These are phyloP conservation scores for Monosporozyma unispora DNA, from an alignment of 805 yeast species.

Conservation along the genomic window DNA sequence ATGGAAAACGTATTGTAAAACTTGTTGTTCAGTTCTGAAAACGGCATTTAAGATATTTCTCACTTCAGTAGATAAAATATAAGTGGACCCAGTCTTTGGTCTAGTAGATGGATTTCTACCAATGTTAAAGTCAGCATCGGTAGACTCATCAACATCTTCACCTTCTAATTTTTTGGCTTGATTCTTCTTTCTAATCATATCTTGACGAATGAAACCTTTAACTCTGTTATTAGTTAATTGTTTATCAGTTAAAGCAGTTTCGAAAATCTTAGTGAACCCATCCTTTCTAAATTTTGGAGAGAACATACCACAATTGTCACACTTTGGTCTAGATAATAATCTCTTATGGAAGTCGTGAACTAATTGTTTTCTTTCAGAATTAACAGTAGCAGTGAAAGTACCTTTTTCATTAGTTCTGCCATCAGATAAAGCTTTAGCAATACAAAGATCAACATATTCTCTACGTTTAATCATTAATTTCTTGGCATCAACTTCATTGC, in stretches of 20 bases:
- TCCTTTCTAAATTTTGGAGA: slow-evolving; percentile 93
- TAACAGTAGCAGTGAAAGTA: slow-evolving; percentile 71
- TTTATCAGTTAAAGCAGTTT: slow-evolving; percentile 73
- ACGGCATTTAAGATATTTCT: slow-evolving; percentile 67
- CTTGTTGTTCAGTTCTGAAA: slow-evolving; percentile 61
- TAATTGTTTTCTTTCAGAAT: slow-evolving; percentile 72
- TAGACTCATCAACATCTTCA: slow-evolving; percentile 14
- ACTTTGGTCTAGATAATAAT: slow-evolving; percentile 67
- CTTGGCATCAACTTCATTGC: slow-evolving; percentile 13
- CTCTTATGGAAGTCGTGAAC: slow-evolving; percentile 69
- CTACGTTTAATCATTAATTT: slow-evolving; percentile 55
- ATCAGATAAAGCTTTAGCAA: slow-evolving; percentile 63
- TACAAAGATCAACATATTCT: slow-evolving; percentile 59
- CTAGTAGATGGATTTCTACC: slow-evolving; percentile 42
- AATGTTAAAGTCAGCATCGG: slow-evolving; percentile 25
- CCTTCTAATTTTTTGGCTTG: slow-evolving; percentile 26
- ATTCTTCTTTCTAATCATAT: slow-evolving; percentile 44
- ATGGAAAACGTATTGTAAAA: slow-evolving; percentile 70
- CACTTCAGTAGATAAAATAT: slow-evolving; percentile 80
- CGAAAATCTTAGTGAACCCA: slow-evolving; percentile 88
- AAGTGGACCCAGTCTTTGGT: slow-evolving; percentile 68
- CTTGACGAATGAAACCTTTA: slow-evolving; percentile 68
- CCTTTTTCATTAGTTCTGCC: slow-evolving; percentile 66
- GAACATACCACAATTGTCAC: slow-evolving; percentile 94
- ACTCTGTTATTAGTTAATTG: slow-evolving; percentile 74